Base-by-base conservation (phyloP, 192 early-diverging fungal genomes). In the Diversispora epigaea region DNA sequence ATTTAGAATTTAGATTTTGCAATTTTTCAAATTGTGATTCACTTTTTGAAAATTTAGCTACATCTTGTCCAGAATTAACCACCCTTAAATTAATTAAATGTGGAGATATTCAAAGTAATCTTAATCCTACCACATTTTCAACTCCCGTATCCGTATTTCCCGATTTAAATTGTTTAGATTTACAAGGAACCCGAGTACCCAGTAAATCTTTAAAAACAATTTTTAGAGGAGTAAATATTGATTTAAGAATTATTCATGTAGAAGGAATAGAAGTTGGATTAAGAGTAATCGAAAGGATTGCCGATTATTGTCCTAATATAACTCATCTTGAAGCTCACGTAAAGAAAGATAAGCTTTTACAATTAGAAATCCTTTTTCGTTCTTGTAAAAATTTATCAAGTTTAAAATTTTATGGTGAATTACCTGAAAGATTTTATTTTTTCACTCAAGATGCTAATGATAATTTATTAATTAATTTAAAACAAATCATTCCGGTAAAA, bases 1-100 rank as follows among this genome's bases (percentile, higher is more conserved):
- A 64, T 64, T 43, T 64, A 8, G 62, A 64, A 64, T 64, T 64
- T 64, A 32, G 62, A 64, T 64, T 44, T 64, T 64, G 62, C n/a
- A 17, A 7, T 43, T 64, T 64, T 64, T 25, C 17, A 44, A 32
- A 64, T n/a, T 64, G 25, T 17, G 15, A 15, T 17, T 17, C 1
- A 63, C 62, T 40, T n/a, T 40, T 64, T 14, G 62, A 64, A 17
- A 41, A 10, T 5, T 14, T 64, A n/a, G 41, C 62, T 8, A 8
- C 4, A 17, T 32, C 62, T n/a, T 64, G 62, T 44, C 6, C 41
- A 43, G 41, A 44, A 40, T n/a, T 64, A 64, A 44, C 62, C 7
- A 64, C 62, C 17, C 40, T 64, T 8, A 64, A 64, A 64, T 64
- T 64, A 41, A 64, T 64, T 44, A 25, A 43, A 64, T 64, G 62